Conservation (phyloP, 2,329 filamentous ascomycete species). For the Cordyceps cicadae region DNA sequence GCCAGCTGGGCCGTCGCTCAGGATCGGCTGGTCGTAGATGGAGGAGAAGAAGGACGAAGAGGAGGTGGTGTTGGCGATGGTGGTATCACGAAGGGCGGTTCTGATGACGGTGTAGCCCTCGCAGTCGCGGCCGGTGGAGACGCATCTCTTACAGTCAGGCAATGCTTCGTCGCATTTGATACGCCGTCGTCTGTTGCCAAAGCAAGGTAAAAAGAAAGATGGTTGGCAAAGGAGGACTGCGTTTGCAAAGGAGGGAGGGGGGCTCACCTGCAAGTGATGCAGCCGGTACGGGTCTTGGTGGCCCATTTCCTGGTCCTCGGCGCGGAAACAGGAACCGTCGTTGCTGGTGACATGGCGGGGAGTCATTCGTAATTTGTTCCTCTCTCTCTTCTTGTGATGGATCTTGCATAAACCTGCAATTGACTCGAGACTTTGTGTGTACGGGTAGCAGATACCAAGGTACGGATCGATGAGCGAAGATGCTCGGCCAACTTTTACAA, state of each 20-base stretch:
- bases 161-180: conserved; percentile 23
- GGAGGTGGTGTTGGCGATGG: background rate
- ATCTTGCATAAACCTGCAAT: background rate
- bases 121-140: conserved; percentile 16
- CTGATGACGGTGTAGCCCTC: conserved; percentile 12
- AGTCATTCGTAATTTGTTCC: no score
- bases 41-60: background rate
- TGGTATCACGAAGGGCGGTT: no score
- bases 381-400: background rate
- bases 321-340: background rate
- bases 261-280: conserved; percentile 16
- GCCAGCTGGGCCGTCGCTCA: background rate
- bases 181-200: conserved; percentile 15
- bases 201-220: no score
- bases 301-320: conserved; percentile 4
- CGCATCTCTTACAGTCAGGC: conserved; percentile 19
- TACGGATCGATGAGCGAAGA: background rate
- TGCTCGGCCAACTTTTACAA: background rate
- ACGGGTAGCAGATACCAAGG: no score
- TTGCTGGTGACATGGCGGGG: background rate
- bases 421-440: background rate
- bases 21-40: background rate
- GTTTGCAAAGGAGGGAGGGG: background rate
- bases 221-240: background rate
- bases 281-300: conserved; percentile 16